Evolutionary conservation across 2,329 filamentous ascomycete genomes (phyloP), one percentile per base, ranked within the genome.

Genomic region (Phaeosphaeria sp.): DNA sequence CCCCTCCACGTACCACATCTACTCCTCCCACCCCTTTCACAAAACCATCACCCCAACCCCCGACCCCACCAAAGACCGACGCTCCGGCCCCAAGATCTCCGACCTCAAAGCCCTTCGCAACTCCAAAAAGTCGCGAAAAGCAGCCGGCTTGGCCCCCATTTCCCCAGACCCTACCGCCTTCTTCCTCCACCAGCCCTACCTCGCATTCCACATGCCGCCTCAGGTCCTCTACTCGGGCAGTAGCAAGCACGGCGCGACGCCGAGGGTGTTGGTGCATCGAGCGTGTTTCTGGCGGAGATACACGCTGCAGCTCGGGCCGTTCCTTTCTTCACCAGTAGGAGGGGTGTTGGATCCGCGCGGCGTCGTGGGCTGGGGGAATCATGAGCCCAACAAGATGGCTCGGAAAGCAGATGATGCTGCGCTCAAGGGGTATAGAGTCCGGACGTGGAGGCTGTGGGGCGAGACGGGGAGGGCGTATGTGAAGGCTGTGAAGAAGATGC

Each of bases 381-480:
- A 72, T 33, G 66, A 63, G 11, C 64, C 55, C 7, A 51, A 63
- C 21, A 58, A 54, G 18, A 8, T 6, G 58, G 63, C 18, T 56
- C 60, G 3, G 50, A 27, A 5, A 52, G 46, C 6, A 36, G 30
- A 36, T 13, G 30, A 36, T 3, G 8, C 11, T 13, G 30, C 30
- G 20, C 54, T 71, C 3, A 71, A 71, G 49, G 74, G 73, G 1
- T 76, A 75, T 51, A 68, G 63, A 49, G 70, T 76, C 2, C 53
- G 69, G 2, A 69, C 55, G 1, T 74, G 69, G 71, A 56, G 73
- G 17, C 44, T 75, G 1, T 74, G 67, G 69, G 70, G 73, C 39
- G 74, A 77, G 53, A 66, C 60, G 1, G 74, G 74, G 8, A 73
- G 72, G 49, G 24, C 46, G 0, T 75, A 71, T 33, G 70, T 75